Evolutionary conservation across 1,284 basidiomycete species (phyloP).

Genomic region (Ustilago shanxiensis): DNA sequence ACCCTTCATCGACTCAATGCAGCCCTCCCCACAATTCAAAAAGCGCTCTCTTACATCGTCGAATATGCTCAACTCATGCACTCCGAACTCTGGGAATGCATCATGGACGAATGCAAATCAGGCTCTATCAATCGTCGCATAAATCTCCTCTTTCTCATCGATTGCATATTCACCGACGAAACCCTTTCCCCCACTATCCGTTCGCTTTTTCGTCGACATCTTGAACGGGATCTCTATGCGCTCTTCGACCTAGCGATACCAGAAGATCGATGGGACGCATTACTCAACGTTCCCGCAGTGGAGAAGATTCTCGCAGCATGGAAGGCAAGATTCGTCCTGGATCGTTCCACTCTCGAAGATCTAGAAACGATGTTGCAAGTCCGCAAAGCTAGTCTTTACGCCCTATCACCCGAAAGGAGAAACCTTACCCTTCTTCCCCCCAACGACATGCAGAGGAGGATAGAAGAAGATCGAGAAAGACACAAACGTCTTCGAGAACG

Average conservation of each 20-base stretch:
- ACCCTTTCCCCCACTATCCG: conserved; percentile 32
- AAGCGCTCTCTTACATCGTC: conserved; percentile 85
- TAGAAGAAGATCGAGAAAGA: conserved; percentile 93
- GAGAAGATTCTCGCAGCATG: conserved; percentile 33
- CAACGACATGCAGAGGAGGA: conserved; percentile 84
- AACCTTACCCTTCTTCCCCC: conserved; percentile 72
- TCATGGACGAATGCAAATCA: conserved; percentile 86
- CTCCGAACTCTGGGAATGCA: conserved; percentile 94
- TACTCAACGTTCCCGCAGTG: conserved; percentile 38
- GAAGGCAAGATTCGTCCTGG: conserved; percentile 25
- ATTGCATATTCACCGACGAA: conserved; percentile 75
- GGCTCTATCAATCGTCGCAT: conserved; percentile 89
- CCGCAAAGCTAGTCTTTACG: conserved; percentile 20
- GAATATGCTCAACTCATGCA: conserved; percentile 82
- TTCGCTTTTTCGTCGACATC: conserved; percentile 16
- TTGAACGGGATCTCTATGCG: conserved; percentile 35
- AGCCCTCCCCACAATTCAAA: conserved; percentile 87
- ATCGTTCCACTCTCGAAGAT: conserved; percentile 11
- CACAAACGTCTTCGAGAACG: conserved; percentile 89
- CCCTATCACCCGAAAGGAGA: conserved; percentile 24
- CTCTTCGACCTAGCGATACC: conserved; percentile 45
- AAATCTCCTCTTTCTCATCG: conserved; percentile 91
- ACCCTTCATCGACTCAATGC: conserved; percentile 66
- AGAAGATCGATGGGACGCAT: conserved; percentile 35
- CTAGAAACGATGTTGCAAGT: conserved; percentile 23